Evolutionary conservation across 192 early-diverging fungal genomes (phyloP).

Genomic region (Helicostylum pulchrum): DNA sequence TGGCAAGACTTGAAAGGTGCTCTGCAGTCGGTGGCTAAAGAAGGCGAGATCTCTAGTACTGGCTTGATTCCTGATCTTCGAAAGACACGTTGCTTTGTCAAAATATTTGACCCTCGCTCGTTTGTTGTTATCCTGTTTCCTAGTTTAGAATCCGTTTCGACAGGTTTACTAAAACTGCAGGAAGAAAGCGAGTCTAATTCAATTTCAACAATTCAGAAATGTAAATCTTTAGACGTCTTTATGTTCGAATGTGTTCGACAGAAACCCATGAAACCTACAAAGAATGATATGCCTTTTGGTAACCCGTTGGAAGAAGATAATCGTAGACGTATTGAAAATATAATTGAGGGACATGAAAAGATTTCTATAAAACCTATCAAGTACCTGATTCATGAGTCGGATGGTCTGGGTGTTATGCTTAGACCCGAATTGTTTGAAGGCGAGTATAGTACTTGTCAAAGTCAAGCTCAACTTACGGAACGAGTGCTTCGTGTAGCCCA

Average conservation of each 20-base stretch:
- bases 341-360: neutral
- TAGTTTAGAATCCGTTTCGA: constrained; percentile 32
- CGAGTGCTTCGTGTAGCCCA: constrained; percentile 27
- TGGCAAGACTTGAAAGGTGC: constrained; percentile 40
- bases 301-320: constrained; percentile 16
- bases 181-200: constrained; percentile 1
- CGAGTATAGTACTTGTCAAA: constrained; percentile 5
- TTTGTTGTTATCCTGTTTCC: constrained; percentile 49
- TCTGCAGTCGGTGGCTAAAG: constrained; percentile 23
- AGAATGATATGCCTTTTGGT: constrained; percentile 1
- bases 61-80: constrained; percentile 32
- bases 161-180: constrained; percentile 12
- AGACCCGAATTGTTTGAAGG: constrained; percentile 24
- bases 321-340: constrained; percentile 1
- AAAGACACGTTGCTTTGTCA: constrained; percentile 53
- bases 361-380: constrained; percentile 12
- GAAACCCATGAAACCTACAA: constrained; percentile 34
- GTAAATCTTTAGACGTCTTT: constrained; percentile 17
- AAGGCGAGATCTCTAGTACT: constrained; percentile 25
- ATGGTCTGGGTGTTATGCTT: constrained; percentile 18
- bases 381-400: constrained; percentile 21
- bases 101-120: constrained; percentile 42
- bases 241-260: constrained; percentile 55
- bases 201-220: constrained; percentile 26
- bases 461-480: constrained; percentile 13